Base-by-base conservation (phyloP, 2,329 filamentous ascomycete species). In the Fusarium sp. region DNA sequence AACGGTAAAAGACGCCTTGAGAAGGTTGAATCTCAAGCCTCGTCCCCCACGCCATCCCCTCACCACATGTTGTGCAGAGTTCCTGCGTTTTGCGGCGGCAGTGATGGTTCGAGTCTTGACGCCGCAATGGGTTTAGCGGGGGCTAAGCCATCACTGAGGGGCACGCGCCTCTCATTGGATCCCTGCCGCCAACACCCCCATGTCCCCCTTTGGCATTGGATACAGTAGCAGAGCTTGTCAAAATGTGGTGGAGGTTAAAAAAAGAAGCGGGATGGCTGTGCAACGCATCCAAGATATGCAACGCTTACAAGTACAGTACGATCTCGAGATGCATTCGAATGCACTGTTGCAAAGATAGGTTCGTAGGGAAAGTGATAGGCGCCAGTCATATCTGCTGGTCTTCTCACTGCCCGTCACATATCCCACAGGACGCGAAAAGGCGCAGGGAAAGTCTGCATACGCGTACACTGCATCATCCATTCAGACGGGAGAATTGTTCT, bases 251-350 rank as follows among this genome's bases (percentile, higher is more conserved):
- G 66, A 63, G 66, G 61, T 73, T 73, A 75, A 70, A 74, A 75
- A 75, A 75, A 75, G 73, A 75, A 74, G 71, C 73, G 70, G 62
- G 65, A 75, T 71, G 73, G 73, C 73, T 71, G 73, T 75, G 73
- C 73, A 75, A 67, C 70, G 39, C 50, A 71, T 51, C 9, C 34
- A 13, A 11, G 9, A 7, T 44, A 30, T 54, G 36, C 23, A n/a
- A 16, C 39, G 51, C 23, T 23, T 23, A 23, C 23, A 3, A 23
- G 23, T 23, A 23, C 23, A 23, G 23, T 23, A 23, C 23, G 23
- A 23, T 23, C 23, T 23, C 23, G 23, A 23, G 23, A 23, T 23
- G 23, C 23, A 23, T 23, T 23, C 23, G 23, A 23, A 23, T 23
- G 23, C 23, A 9, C 12, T 36, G 34, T 43, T 43, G 40, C 15